Evolutionary conservation across 1,284 basidiomycete genomes (phyloP).

Genomic region (Trichosporon inkin): DNA sequence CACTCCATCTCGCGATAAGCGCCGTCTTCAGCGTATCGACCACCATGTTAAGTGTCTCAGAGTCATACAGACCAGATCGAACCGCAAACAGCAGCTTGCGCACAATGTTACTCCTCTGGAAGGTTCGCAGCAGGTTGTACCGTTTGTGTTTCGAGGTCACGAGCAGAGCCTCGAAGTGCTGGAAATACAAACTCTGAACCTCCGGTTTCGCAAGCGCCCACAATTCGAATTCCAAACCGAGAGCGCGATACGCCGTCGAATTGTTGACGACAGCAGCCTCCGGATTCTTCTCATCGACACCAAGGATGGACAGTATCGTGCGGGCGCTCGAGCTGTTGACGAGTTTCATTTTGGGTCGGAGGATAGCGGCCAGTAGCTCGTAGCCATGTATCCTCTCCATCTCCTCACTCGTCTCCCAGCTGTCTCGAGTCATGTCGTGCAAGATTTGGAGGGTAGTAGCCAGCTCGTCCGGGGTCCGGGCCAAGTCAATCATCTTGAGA

Average conservation of each 20-base stretch:
- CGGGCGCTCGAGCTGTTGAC: constrained; percentile 73
- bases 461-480: constrained; percentile 68
- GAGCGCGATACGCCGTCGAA: constrained; percentile 70
- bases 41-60: constrained; percentile 57
- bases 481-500: constrained; percentile 72
- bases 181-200: constrained; percentile 70
- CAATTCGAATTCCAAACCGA: constrained; percentile 84
- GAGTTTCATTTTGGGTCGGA: constrained; percentile 66
- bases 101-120: constrained; percentile 67
- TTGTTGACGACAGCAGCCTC: constrained; percentile 81
- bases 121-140: constrained; percentile 64
- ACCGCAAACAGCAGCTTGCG: constrained; percentile 74
- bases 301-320: constrained; percentile 75
- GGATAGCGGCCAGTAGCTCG: constrained; percentile 72
- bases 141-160: constrained; percentile 64
- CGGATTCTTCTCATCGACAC: constrained; percentile 72
- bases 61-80: constrained; percentile 67
- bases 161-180: constrained; percentile 70
- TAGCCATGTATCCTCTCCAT: constrained; percentile 87
- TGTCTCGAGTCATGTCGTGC: constrained; percentile 69
- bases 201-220: constrained; percentile 70
- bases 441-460: constrained; percentile 68
- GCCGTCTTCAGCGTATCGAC: constrained; percentile 47
- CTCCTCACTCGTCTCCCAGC: constrained; percentile 88
- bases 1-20: constrained; percentile 42